phyloP scores from a whole-genome alignment of 495 filamentous ascomycete species.

The Extremus antarcticus region DNA sequence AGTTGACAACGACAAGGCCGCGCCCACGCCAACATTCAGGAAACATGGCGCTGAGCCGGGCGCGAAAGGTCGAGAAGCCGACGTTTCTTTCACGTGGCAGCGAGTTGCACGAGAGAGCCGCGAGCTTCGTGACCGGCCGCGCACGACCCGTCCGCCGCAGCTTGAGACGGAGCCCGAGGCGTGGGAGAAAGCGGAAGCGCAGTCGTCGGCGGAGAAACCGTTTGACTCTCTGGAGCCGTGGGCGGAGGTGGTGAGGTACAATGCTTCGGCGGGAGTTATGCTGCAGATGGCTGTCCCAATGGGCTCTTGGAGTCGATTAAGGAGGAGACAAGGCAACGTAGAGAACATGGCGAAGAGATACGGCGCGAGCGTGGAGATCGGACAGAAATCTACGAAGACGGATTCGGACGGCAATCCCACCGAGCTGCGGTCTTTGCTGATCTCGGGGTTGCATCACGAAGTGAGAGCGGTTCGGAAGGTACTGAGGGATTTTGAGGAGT shows the following conservation, averaged over 20 bases:
- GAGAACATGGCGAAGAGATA: not conserved
- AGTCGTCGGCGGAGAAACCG: not conserved
- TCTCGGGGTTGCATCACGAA: not conserved
- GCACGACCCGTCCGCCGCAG: no score
- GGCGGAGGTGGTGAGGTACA: not conserved
- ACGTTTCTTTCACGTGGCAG: no score
- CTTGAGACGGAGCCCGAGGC: no score
- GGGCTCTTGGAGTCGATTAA: not conserved
- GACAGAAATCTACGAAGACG: not conserved
- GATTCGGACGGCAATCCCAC: not conserved
- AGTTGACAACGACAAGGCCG: no score
- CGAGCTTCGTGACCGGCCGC: no score
- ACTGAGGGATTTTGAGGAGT: not conserved
- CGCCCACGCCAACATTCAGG: no score
- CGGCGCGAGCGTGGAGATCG: not conserved
- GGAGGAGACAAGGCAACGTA: not conserved
- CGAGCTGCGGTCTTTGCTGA: not conserved
- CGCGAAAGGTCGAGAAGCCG: no score
- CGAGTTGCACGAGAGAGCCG: no score
- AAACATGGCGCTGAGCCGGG: no score
- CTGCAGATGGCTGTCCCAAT: not conserved
- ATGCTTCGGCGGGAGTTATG: not conserved
- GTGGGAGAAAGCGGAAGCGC: not conserved
- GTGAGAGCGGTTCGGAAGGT: not conserved
- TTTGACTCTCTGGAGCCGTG: not conserved